Evolutionary conservation across 1,284 basidiomycete species (phyloP).

Genomic region (Ganoderma sinense): DNA sequence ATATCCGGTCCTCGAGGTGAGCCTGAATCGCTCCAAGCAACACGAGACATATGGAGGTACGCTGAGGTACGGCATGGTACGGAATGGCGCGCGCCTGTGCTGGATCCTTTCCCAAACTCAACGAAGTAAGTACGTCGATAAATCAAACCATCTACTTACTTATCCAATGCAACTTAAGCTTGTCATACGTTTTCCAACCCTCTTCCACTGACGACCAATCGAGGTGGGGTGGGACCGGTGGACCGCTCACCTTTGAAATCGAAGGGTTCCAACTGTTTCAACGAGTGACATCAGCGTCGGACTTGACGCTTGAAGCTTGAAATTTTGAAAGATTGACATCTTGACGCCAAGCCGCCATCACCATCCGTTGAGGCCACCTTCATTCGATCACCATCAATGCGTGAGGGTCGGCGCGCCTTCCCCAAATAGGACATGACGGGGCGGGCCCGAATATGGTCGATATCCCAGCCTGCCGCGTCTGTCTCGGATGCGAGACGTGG

Average conservation of each 20-base stretch:
- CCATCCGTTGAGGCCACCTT: background rate
- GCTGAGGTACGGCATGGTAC: too few relatives aligned
- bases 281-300: background rate
- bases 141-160: background rate
- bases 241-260: background rate
- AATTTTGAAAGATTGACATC: background rate
- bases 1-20: background rate
- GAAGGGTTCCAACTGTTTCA: background rate
- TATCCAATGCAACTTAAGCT: background rate
- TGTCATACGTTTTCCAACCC: background rate
- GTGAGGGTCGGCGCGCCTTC: constrained; percentile 8
- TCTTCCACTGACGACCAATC: background rate
- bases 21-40: background rate
- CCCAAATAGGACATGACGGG: background rate
- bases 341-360: background rate
- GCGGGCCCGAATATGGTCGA: constrained; percentile 1
- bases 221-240: background rate
- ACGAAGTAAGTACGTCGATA: background rate
- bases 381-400: background rate
- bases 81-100: background rate
- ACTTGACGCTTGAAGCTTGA: background rate
- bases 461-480: background rate
- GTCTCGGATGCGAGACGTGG: background rate
- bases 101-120: background rate
- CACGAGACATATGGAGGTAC: background rate